These are phyloP conservation scores for Auricularia heimuer DNA, from an alignment of 768 basidiomycete species.

Conservation along the genomic window DNA sequence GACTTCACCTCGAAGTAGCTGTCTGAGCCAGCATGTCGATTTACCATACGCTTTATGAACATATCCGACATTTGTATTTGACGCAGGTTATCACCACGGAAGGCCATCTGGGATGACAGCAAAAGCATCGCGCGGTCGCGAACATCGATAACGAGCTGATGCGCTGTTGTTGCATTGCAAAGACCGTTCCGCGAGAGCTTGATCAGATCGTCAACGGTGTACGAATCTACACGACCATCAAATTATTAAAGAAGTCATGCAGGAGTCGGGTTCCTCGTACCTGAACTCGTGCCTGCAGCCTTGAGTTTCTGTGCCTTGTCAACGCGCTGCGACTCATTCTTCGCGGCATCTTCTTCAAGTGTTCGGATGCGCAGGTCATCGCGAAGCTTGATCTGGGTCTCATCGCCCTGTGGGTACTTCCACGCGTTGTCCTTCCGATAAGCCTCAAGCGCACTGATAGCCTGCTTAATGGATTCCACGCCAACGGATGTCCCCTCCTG, in stretches of 20 bases:
- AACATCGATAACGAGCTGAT: no score
- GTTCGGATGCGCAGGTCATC: slow-evolving; percentile 3
- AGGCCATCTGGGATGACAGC: no score
- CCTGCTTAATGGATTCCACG: slow-evolving; percentile 18
- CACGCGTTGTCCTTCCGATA: slow-evolving; percentile 9
- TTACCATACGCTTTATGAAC: no score
- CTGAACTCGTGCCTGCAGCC: slow-evolving; percentile 3
- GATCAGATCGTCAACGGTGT: slow-evolving; percentile 14
- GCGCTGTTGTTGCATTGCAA: no score
- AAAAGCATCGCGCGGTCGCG: no score
- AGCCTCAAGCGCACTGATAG: slow-evolving; percentile 22
- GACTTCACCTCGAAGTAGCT: no score
- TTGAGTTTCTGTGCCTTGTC: slow-evolving; percentile 1
- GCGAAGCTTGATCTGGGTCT: neutral
- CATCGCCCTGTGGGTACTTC: neutral
- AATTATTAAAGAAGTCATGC: no score
- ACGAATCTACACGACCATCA: slow-evolving; percentile 18
- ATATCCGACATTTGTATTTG: no score
- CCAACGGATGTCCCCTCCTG: slow-evolving; percentile 20
- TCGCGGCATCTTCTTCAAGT: neutral
- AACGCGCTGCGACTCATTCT: slow-evolving; percentile 4
- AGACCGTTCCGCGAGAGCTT: no score
- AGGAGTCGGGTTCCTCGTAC: no score
- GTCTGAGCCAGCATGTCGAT: no score
- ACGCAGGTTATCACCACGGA: no score